Conservation (phyloP, 2,329 filamentous ascomycete genomes). For the Colletotrichum incanum region DNA sequence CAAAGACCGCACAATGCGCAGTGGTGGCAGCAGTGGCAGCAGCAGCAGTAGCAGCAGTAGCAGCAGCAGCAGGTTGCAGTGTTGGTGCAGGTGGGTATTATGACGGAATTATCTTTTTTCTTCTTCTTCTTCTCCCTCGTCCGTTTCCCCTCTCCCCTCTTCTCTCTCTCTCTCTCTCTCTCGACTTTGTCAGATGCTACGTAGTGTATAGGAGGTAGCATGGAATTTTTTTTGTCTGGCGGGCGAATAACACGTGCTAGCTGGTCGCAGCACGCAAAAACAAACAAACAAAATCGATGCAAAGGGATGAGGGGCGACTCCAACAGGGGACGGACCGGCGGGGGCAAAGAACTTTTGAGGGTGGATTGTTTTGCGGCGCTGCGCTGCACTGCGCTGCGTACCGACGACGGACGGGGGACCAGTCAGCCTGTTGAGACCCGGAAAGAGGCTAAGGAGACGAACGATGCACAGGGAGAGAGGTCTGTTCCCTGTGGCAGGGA, state of each 20-base stretch:
- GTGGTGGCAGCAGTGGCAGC: neutral
- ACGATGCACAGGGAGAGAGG: constrained; percentile 23
- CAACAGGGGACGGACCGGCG: neutral
- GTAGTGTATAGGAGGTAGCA: neutral
- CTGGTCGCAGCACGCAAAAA: constrained; percentile 26
- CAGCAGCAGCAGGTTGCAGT: constrained; percentile 1
- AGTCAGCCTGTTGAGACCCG: neutral
- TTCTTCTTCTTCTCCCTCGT: neutral
- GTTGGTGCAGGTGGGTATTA: constrained; percentile 20
- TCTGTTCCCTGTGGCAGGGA: constrained; percentile 17
- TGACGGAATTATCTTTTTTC: constrained; percentile 13
- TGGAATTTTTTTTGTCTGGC: neutral
- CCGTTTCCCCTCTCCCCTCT: neutral
- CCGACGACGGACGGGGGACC: neutral
- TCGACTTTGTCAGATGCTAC: neutral
- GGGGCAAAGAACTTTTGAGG: constrained; percentile 11
- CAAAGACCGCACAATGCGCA: constrained; percentile 6
- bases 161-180: neutral
- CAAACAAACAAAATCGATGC: constrained; percentile 14
- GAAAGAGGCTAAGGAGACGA: constrained; percentile 8
- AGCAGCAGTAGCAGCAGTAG: neutral
- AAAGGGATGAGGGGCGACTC: constrained; percentile 10
- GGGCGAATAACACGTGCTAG: constrained; percentile 18
- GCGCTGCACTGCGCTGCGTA: neutral
- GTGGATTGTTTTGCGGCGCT: neutral